Base-by-base conservation (phyloP, 306 rosid species). In the Ormosia emarginata region DNA sequence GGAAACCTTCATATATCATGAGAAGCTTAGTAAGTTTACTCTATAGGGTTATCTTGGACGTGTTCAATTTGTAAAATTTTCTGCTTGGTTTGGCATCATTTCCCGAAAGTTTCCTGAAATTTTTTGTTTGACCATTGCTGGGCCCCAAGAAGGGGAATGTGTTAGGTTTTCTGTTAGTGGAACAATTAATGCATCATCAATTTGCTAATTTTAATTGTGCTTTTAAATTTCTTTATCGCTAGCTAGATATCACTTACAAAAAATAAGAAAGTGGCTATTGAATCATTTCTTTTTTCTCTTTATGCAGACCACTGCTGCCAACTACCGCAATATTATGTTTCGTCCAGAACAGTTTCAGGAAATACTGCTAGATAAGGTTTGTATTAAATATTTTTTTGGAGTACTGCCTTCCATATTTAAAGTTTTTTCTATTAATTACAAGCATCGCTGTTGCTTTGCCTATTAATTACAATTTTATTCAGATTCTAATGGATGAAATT, bases 331-430 rank as follows among this genome's bases (percentile, higher is more conserved):
- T 68, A 87, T 94, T 43, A 70, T 4, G 46, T 29, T 90, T 62
- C 87, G 80, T 52, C 97, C 98, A 6, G 84, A 40, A 10, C 34
- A 75, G 69, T 94, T 92, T 83, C 92, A 88, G 81, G 98, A 95
- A 34, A 86, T 95, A 77, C 93, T 95, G 50, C 89, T 95, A 47
- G 99, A 95, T 71, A 95, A 91, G 93, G 99, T 95, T 82, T 41
- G 87, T 43, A 50, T 50, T 8, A 9, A 76, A 64, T 58, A 32
- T 71, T 74, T 18, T 34, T 37, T 17, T 46, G 10, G 44, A 63
- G 49, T 52, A 9, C 4, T 53, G 2, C 61, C 17, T 8, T 61
- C 73, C 65, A 30, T 71, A 32, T 69, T 85, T 8, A 14, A 80
- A 47, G 7, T 55, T 44, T 30, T 47, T 68, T 57, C 39, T 49